Conservation (phyloP, 345 rosid genomes). For the Eucalyptus erythrocorys region DNA sequence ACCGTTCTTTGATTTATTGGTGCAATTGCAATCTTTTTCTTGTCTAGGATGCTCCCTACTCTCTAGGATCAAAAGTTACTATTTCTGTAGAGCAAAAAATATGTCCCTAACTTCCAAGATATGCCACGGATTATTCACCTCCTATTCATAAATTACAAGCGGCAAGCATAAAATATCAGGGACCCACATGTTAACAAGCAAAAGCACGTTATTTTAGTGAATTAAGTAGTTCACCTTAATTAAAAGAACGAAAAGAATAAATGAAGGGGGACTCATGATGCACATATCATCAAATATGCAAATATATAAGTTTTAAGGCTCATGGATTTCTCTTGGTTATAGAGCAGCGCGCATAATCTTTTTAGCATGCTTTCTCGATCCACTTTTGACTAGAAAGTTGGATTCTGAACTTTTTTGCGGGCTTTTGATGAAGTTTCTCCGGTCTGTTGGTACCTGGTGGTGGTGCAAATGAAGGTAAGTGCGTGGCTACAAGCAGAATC, state of each 20-base stretch:
- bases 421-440: not conserved
- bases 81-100: not conserved
- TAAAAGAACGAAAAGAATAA: not conserved
- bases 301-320: not conserved
- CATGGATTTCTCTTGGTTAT: not conserved
- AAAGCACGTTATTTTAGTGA: not conserved
- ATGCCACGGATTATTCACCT: not conserved
- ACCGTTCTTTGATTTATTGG: not conserved
- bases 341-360: not conserved
- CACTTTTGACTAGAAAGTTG: not conserved
- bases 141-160: not conserved
- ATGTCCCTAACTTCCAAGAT: not conserved
- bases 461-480: not conserved
- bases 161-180: not conserved
- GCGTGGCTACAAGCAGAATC: not conserved
- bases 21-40: not conserved
- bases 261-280: not conserved
- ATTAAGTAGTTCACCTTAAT: not conserved
- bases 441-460: not conserved
- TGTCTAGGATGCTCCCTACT: not conserved
- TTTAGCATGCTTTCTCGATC: not conserved
- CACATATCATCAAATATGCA: not conserved
- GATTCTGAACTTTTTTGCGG: not conserved
- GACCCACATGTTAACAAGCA: not conserved
- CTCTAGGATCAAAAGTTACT: not conserved